These are phyloP conservation scores for Melampsora larici-populina DNA, from an alignment of 1,284 basidiomycete genomes.

Conservation along the genomic window DNA sequence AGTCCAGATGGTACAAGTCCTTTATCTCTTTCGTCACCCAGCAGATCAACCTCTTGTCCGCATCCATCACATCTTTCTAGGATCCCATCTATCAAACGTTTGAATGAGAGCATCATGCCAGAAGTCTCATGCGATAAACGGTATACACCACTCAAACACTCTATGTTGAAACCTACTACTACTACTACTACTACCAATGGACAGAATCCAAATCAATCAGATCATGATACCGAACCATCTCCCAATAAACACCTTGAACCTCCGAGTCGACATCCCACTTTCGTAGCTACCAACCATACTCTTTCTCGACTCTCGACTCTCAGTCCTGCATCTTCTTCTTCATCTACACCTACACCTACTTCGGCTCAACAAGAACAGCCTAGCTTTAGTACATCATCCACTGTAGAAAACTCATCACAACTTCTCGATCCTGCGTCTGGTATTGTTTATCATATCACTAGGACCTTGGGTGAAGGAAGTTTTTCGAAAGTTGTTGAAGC, in stretches of 20 bases:
- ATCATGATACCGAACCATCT: not conserved
- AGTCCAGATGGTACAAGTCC: not conserved
- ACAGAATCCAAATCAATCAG: not conserved
- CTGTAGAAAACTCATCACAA: not conserved
- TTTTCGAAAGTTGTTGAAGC: constrained; percentile 38
- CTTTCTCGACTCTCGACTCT: not conserved
- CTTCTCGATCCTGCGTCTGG: not conserved
- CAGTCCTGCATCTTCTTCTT: not conserved
- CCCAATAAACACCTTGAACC: not conserved
- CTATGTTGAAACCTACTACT: too few species aligned
- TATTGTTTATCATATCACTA: constrained; percentile 6
- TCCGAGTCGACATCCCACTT: not conserved
- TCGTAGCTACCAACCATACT: not conserved
- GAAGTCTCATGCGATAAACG: too few species aligned
- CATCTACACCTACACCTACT: not conserved
- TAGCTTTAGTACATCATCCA: not conserved
- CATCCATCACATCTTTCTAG: too few species aligned
- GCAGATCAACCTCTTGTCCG: not conserved
- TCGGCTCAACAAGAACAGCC: not conserved
- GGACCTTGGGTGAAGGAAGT: constrained; percentile 21
- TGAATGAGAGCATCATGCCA: not conserved
- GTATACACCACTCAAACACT: too few species aligned
- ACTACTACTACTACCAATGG: too few species aligned
- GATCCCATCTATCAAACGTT: not conserved
- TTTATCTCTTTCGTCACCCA: not conserved